Evolutionary conservation across 2,329 filamentous ascomycete genomes (phyloP).

Genomic region (Biscogniauxia mediterranea): DNA sequence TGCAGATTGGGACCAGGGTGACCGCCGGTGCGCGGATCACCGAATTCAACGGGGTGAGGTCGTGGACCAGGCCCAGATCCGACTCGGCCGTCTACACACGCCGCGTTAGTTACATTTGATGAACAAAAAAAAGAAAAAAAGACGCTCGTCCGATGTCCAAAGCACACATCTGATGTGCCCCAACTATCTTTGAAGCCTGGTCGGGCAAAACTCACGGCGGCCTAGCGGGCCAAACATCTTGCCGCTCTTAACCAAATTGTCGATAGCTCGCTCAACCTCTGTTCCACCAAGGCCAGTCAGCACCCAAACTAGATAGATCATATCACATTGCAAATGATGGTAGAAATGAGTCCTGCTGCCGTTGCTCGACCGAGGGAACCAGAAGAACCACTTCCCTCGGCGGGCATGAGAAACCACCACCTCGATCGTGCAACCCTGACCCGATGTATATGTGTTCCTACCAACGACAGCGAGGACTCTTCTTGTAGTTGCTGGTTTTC

Average conservation of each 20-base stretch:
- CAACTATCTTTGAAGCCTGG: conserved; percentile 42
- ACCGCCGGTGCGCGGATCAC: conserved; percentile 65
- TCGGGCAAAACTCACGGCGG: conserved; percentile 78
- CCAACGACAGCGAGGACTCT: background rate
- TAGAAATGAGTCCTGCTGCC: background rate
- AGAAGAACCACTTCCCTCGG: background rate
- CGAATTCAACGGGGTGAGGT: conserved; percentile 84
- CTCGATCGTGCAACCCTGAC: conserved; percentile 6
- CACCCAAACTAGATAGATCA: conserved; percentile 7
- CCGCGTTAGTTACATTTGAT: conserved; percentile 23
- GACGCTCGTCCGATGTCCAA: conserved; percentile 24
- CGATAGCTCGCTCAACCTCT: conserved; percentile 96
- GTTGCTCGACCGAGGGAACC: background rate
- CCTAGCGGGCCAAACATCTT: conserved; percentile 76
- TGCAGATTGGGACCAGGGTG: conserved; percentile 78
- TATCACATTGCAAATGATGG: background rate
- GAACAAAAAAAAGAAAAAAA: conserved; percentile 12
- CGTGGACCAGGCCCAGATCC: conserved; percentile 59
- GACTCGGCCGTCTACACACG: conserved; percentile 65
- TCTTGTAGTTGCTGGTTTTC: conserved; percentile 2
- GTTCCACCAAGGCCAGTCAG: conserved; percentile 29
- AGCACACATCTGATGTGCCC: conserved; percentile 15
- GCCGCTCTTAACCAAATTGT: conserved; percentile 94
- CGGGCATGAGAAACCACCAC: conserved; percentile 1
- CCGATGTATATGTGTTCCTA: conserved; percentile 5